These are phyloP conservation scores for Chaetomiaceae sp. DNA, from an alignment of 2,329 filamentous ascomycete genomes.

Conservation along the genomic window DNA sequence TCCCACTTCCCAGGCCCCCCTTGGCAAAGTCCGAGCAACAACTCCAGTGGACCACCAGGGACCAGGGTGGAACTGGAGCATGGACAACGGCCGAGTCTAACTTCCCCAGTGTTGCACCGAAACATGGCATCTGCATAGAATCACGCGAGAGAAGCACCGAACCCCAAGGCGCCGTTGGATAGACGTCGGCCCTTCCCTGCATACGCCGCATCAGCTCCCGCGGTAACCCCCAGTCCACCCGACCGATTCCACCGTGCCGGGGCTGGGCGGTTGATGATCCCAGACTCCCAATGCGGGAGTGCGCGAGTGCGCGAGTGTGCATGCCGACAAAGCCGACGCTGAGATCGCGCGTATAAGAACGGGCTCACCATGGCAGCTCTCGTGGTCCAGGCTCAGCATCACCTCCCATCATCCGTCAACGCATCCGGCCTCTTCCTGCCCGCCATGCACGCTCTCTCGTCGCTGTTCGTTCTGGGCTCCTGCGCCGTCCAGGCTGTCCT, in stretches of 20 bases:
- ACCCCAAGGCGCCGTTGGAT: neutral
- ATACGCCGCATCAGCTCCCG: neutral
- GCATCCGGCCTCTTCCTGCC: constrained; percentile 19
- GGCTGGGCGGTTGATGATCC: too few relatives aligned
- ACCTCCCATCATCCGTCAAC: constrained; percentile 19
- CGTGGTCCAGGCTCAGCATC: constrained; percentile 11
- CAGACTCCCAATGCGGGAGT: neutral
- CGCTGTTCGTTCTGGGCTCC: constrained; percentile 48
- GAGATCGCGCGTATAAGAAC: constrained; percentile 10
- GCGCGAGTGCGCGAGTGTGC: too few relatives aligned
- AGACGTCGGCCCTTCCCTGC: constrained; percentile 23
- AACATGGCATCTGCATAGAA: constrained; percentile 1
- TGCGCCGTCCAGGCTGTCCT: constrained; percentile 49
- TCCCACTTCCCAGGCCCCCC: too few relatives aligned
- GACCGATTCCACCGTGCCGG: too few relatives aligned
- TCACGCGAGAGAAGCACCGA: constrained; percentile 16
- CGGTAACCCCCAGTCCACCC: neutral
- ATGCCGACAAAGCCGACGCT: neutral
- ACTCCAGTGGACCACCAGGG: neutral
- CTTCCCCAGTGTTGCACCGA: constrained; percentile 1
- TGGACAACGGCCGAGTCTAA: neutral
- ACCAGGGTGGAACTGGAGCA: too few relatives aligned
- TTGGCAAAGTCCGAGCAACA: neutral
- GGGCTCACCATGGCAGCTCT: constrained; percentile 20
- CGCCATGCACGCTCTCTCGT: constrained; percentile 42